These are phyloP conservation scores for Friedmanniomyces endolithicus DNA, from an alignment of 495 filamentous ascomycete genomes.

Conservation along the genomic window DNA sequence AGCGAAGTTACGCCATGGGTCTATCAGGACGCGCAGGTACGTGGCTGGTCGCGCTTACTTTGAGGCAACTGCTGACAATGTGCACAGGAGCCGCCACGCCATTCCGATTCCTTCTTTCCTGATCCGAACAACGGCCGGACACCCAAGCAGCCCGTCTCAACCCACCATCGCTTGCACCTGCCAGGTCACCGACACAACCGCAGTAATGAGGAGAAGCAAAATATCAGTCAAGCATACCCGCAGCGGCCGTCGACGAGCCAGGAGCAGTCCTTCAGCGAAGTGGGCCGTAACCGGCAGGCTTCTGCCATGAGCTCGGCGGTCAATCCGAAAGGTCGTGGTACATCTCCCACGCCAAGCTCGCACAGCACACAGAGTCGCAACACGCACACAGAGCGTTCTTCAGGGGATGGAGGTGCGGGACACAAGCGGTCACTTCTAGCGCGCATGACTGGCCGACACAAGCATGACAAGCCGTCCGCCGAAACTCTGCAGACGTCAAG, in stretches of 20 bases:
- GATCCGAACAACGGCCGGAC: conserved; percentile 12
- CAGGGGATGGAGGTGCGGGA: conserved; percentile 24
- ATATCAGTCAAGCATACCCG: conserved; percentile 35
- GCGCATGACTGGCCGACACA: conserved; percentile 47
- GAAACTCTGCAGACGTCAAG: conserved; percentile 8
- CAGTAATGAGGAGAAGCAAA: conserved; percentile 60
- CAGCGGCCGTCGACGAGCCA: conserved; percentile 50
- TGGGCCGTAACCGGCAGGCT: conserved; percentile 36
- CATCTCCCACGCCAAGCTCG: conserved; percentile 61
- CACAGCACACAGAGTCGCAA: conserved; percentile 25
- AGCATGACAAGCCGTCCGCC: conserved; percentile 44
- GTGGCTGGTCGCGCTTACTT: neutral
- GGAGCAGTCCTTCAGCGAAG: conserved; percentile 51
- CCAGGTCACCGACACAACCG: conserved; percentile 61
- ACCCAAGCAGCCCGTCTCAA: conserved; percentile 3
- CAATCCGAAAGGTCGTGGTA: conserved; percentile 43
- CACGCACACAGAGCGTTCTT: conserved; percentile 18
- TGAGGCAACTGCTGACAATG: neutral
- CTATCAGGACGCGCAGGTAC: conserved; percentile 75
- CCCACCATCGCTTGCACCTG: conserved; percentile 47
- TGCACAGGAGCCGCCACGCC: neutral
- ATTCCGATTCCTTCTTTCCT: conserved; percentile 11
- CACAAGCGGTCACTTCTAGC: conserved; percentile 53
- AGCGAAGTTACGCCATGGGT: conserved; percentile 93
- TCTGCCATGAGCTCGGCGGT: conserved; percentile 36